A percentile compares a stretch with the other conserved stretches of the same genome.
phyloP scores from a whole-genome alignment of 148 eudicot species.

The Camellia lanceoleosa region DNA sequence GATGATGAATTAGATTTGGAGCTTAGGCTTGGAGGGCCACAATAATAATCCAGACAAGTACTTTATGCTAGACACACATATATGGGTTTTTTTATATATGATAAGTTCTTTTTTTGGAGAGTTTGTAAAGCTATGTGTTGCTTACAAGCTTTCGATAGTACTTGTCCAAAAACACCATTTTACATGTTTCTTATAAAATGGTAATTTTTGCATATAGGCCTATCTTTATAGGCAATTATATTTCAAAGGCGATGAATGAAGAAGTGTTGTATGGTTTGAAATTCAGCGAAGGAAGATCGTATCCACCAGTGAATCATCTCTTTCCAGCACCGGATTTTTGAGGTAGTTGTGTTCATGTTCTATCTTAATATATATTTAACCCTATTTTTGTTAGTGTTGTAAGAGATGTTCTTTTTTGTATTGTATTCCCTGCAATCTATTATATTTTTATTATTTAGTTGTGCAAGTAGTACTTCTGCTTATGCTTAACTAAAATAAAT shows the following conservation, averaged over 20 bases:
- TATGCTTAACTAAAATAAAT: background rate
- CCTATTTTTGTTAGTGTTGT: background rate
- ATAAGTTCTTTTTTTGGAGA: background rate
- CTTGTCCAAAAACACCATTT: constrained; percentile 16
- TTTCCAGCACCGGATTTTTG: background rate
- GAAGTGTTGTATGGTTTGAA: background rate
- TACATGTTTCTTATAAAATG: background rate
- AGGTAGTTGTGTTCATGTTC: background rate
- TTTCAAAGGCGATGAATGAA: background rate
- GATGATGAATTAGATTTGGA: constrained; percentile 57
- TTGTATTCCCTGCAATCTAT: background rate
- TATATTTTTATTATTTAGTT: too few species aligned
- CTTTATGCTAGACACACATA: background rate
- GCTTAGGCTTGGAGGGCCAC: constrained; percentile 54
- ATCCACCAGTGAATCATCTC: background rate
- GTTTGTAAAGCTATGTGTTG: constrained; percentile 10
- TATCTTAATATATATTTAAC: background rate
- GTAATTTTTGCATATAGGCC: constrained; percentile 9
- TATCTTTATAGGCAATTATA: background rate
- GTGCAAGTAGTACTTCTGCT: background rate
- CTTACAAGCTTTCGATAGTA: background rate
- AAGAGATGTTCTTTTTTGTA: background rate
- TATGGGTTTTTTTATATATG: background rate
- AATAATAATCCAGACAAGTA: constrained; percentile 28
- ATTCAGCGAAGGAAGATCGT: background rate